These are phyloP conservation scores for Phytopythium helicoides DNA, from an alignment of 352 stramenopile species.

Conservation along the genomic window DNA sequence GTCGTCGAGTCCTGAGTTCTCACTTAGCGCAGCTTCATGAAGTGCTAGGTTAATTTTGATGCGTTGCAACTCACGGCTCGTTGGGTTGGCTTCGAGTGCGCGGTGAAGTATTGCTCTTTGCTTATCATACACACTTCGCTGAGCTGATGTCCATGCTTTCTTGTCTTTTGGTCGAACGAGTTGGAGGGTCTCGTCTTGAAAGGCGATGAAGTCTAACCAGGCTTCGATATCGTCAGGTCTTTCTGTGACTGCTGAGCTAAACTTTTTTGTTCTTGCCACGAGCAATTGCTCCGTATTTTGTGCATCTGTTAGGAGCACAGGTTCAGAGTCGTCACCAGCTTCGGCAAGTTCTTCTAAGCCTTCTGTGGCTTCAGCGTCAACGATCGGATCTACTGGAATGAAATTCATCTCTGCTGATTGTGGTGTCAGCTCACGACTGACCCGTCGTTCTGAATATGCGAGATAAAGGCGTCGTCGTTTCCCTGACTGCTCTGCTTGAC, in stretches of 20 bases:
- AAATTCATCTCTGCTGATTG: constrained; percentile 37
- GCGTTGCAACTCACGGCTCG: constrained; percentile 34
- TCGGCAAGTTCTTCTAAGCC: neutral
- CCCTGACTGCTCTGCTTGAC: constrained; percentile 35
- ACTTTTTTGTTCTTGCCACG: constrained; percentile 45
- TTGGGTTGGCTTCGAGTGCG: constrained; percentile 50
- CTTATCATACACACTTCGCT: constrained; percentile 50
- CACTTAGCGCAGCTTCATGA: neutral
- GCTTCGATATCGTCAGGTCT: constrained; percentile 37
- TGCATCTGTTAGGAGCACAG: constrained; percentile 49
- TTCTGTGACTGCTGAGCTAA: constrained; percentile 36
- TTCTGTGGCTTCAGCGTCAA: constrained; percentile 16
- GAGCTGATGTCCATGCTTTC: constrained; percentile 15
- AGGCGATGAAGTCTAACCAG: constrained; percentile 76
- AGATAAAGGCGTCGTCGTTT: constrained; percentile 54
- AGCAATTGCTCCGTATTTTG: constrained; percentile 69
- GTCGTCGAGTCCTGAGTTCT: constrained; percentile 14
- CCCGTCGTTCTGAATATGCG: constrained; percentile 65
- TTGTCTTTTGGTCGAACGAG: constrained; percentile 30
- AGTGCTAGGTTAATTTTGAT: constrained; percentile 56
- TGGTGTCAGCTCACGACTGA: constrained; percentile 11
- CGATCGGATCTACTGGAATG: constrained; percentile 56
- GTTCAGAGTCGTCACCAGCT: neutral
- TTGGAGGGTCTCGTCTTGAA: constrained; percentile 57
- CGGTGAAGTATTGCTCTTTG: constrained; percentile 59